Evolutionary conservation across 768 basidiomycete species (phyloP).

Genomic region (Leccinum incarnatum): DNA sequence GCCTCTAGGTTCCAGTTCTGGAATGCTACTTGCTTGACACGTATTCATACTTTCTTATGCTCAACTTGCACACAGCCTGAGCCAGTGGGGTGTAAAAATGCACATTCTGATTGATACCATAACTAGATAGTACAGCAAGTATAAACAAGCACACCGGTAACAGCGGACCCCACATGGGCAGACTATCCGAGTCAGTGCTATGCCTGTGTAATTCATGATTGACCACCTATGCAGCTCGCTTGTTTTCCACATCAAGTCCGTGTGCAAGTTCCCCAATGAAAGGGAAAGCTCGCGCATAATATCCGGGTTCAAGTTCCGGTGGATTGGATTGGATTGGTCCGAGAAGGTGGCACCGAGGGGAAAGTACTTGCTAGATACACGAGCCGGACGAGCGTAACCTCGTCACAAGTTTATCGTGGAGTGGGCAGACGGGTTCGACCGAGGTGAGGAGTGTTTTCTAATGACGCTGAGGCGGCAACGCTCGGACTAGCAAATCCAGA

Average conservation of each 20-base stretch:
- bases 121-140: no score
- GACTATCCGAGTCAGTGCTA: no score
- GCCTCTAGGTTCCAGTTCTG: no score
- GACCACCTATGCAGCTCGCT: conserved; percentile 50
- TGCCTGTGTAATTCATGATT: not conserved
- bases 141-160: no score
- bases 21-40: no score
- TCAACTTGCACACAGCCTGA: no score
- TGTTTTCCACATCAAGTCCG: conserved; percentile 62
- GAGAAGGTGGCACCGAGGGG: conserved; percentile 60
- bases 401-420: conserved; percentile 93
- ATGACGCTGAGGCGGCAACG: no score
- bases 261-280: conserved; percentile 71
- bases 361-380: conserved; percentile 88
- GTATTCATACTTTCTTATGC: no score
- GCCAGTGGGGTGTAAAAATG: no score
- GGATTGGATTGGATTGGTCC: conserved; percentile 89
- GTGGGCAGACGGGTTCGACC: conserved; percentile 69
- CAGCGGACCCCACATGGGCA: no score
- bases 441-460: conserved; percentile 40
- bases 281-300: conserved; percentile 74
- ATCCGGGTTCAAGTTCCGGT: conserved; percentile 68
- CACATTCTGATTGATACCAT: no score
- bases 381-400: conserved; percentile 88
- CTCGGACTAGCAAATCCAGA: no score